Conservation (phyloP, 495 filamentous ascomycete genomes). For the Cairneyella variabilis region DNA sequence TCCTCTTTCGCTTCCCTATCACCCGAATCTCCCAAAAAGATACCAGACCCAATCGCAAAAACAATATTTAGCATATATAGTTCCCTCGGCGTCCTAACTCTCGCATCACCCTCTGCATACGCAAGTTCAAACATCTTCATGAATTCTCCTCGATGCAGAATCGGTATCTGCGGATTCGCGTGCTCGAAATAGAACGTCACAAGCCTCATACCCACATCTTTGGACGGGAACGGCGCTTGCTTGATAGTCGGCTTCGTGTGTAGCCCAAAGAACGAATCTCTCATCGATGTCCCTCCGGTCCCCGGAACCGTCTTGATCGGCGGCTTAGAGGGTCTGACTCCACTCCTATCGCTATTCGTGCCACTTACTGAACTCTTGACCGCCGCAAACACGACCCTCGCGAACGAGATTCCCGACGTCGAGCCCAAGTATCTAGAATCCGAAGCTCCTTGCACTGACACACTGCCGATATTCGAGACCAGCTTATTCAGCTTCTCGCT, state of each 20-base stretch:
- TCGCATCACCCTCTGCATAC: conserved; percentile 59
- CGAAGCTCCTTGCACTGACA: conserved; percentile 70
- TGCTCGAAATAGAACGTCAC: conserved; percentile 89
- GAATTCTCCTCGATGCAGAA: conserved; percentile 84
- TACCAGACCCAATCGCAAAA: conserved; percentile 93
- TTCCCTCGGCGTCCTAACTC: conserved; percentile 72
- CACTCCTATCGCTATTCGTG: conserved; percentile 45
- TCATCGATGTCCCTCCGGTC: conserved; percentile 67
- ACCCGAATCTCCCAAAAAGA: conserved; percentile 70
- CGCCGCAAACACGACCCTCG: conserved; percentile 88
- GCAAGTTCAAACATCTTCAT: conserved; percentile 77
- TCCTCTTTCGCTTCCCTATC: conserved; percentile 28
- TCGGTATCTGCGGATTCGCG: conserved; percentile 92
- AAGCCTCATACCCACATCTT: conserved; percentile 64
- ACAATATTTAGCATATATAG: conserved; percentile 94
- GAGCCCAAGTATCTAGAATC: conserved; percentile 81
- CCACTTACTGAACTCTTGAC: conserved; percentile 80
- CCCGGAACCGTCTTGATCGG: conserved; percentile 22
- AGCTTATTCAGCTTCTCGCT: conserved; percentile 64
- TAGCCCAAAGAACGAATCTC: conserved; percentile 92
- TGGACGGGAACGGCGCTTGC: conserved; percentile 79
- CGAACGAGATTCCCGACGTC: conserved; percentile 90
- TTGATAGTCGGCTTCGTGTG: conserved; percentile 85
- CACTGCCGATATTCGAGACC: conserved; percentile 72
- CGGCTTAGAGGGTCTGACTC: conserved; percentile 18